Base-by-base conservation (phyloP, 2,329 filamentous ascomycete genomes). In the Colletotrichum truncatum region DNA sequence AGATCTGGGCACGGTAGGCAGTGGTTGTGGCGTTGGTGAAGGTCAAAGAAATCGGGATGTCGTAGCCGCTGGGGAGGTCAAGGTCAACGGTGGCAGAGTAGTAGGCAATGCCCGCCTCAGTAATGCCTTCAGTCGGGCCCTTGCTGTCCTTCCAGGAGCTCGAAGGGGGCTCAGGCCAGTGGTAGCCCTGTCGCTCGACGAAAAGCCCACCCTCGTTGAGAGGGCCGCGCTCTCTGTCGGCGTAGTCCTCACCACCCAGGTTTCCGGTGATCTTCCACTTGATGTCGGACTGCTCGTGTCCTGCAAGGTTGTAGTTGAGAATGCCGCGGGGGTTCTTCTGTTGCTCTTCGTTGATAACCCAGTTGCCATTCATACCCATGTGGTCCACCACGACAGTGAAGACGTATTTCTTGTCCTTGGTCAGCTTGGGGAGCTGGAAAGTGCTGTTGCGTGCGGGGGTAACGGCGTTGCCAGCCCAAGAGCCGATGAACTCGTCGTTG, bases 321-420 rank as follows among this genome's bases (percentile, higher is more conserved):
- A 91, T 85, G 23, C 84, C 89, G 57, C 83, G 85, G 4, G 82
- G 85, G 61, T 82, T 78, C 81, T 89, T 89, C 81, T 89, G 87
- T 4, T 76, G 73, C 30, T 89, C 86, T 5, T 75, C 69, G 2
- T 86, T 87, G 3, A 87, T 83, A 10, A 78, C 78, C 78, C 84
- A 87, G 75, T 89, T 86, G 70, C 90, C 85, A 64, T 92, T 85
- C 2, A 91, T 80, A 0, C 91, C 90, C 79, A 89, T 90, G 76
- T 89, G 88, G 75, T 93, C 91, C 21, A 93, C 78, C 0, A 93
- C 77, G 4, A 93, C 79, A 0, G 90, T 92, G 71, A 93, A 76
- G 18, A 89, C 82, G 73, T 91, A 88, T 0, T 77, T 69, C 38
- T 81, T 79, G 16, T 84, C 88, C 0, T 79, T 70, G 2, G 75